These are phyloP conservation scores for Starmera stellimalicola DNA, from an alignment of 1,139 yeast species.

Conservation along the genomic window DNA sequence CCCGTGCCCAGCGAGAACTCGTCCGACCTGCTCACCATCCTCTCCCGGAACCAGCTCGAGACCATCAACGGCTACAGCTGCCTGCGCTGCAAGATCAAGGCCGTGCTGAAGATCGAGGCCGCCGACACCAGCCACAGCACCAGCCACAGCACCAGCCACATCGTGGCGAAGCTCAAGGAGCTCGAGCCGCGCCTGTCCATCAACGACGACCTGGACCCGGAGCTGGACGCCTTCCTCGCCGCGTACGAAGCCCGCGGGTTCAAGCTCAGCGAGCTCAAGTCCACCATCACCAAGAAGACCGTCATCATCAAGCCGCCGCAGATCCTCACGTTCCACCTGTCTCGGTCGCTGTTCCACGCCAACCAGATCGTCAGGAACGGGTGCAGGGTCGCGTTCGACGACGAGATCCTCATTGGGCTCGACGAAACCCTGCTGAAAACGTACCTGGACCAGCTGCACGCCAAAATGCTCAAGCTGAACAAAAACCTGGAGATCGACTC, in stretches of 20 bases:
- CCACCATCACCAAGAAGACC: conserved; percentile 60
- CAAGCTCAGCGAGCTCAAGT: conserved; percentile 37
- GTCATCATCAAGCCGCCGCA: conserved; percentile 59
- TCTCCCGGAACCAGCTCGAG: conserved; percentile 55
- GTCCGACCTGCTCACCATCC: conserved; percentile 42
- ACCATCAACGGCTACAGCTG: conserved; percentile 78
- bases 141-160: conserved; percentile 15
- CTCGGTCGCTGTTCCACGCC: conserved; percentile 74
- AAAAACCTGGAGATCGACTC: conserved; percentile 8
- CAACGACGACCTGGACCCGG: conserved; percentile 48
- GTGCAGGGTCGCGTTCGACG: conserved; percentile 63
- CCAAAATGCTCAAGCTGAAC: conserved; percentile 4
- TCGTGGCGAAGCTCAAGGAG: conserved; percentile 22
- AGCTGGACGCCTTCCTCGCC: conserved; percentile 36
- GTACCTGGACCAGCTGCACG: conserved; percentile 26
- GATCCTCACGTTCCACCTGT: conserved; percentile 65
- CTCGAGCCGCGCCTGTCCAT: conserved; percentile 35
- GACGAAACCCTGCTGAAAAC: conserved; percentile 38
- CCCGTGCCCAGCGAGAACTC: conserved; percentile 56
- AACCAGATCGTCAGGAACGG: conserved; percentile 64
- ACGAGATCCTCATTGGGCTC: conserved; percentile 41
- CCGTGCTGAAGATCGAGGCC: conserved; percentile 30
- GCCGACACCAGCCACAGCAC: conserved; percentile 15
- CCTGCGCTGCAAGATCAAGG: conserved; percentile 49
- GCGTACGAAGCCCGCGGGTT: conserved; percentile 35